phyloP scores from a whole-genome alignment of 2,329 filamentous ascomycete species.

The Paecilomyces formosus region DNA sequence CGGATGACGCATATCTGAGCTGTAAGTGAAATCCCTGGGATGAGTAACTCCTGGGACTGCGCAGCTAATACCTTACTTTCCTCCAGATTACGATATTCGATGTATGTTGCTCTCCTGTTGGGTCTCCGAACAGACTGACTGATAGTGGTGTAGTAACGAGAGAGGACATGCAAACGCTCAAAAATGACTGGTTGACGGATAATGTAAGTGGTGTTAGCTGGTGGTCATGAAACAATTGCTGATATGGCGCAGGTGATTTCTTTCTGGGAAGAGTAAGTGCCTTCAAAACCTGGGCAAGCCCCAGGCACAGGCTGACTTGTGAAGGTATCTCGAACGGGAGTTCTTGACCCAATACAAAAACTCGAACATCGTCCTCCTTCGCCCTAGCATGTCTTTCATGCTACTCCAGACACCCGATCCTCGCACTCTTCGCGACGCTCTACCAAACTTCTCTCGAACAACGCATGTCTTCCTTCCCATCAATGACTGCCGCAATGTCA shows the following conservation, averaged over 20 bases:
- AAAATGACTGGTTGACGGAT: constrained; percentile 93
- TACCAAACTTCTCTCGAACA: constrained; percentile 71
- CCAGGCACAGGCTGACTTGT: constrained; percentile 7
- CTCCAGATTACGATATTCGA: constrained; percentile 56
- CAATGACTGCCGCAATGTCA: constrained; percentile 75
- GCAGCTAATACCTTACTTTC: background rate
- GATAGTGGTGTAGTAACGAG: constrained; percentile 58
- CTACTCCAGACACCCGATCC: constrained; percentile 66
- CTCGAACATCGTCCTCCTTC: constrained; percentile 81
- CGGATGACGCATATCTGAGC: constrained; percentile 63
- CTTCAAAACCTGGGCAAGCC: background rate
- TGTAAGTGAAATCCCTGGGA: constrained; percentile 45
- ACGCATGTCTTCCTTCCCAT: constrained; percentile 95
- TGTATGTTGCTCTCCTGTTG: constrained; percentile 39
- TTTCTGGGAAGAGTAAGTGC: constrained; percentile 87
- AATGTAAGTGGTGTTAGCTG: constrained; percentile 54
- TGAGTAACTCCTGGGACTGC: background rate
- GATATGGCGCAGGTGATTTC: constrained; percentile 64
- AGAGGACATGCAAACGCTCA: constrained; percentile 82
- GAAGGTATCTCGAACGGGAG: constrained; percentile 77
- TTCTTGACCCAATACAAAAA: constrained; percentile 71
- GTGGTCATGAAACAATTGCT: constrained; percentile 11
- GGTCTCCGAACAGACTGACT: constrained; percentile 4
- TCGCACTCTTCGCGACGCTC: constrained; percentile 53
- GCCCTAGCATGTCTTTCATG: constrained; percentile 87